Evolutionary conservation across 352 stramenopile species (phyloP).

Genomic region (Labyrinthula sp.): DNA sequence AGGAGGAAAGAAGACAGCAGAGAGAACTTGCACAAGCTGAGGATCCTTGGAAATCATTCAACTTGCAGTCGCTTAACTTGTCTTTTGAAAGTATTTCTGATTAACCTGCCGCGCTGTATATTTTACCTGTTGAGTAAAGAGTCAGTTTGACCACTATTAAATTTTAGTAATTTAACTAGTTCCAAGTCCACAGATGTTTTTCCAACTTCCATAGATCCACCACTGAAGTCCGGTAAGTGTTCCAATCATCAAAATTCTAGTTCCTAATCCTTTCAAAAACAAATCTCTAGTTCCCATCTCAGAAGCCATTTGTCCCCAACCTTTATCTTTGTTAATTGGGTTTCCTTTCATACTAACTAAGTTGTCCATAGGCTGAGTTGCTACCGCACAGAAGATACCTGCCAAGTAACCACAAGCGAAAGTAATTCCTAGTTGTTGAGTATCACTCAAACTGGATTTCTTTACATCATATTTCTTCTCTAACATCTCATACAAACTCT

Average conservation of each 20-base stretch:
- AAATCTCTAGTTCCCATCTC: conserved; percentile 54
- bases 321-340: conserved; percentile 58
- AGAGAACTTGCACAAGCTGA: no score
- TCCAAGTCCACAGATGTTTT: conserved; percentile 61
- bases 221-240: conserved; percentile 80
- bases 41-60: no score
- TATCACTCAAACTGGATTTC: no score
- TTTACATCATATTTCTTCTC: conserved; percentile 69
- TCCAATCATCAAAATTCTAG: conserved; percentile 82
- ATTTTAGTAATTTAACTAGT: no score
- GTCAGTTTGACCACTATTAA: no score
- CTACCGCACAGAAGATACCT: conserved; percentile 92
- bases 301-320: conserved; percentile 48
- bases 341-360: conserved; percentile 86
- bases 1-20: no score
- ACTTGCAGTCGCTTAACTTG: no score
- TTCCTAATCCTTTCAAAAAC: conserved; percentile 49
- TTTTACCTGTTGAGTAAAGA: no score
- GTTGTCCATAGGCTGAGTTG: conserved; percentile 95
- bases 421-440: conserved; percentile 78
- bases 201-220: conserved; percentile 88
- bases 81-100: no score
- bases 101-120: no score
- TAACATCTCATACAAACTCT: conserved; percentile 38
- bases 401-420: conserved; percentile 93